Evolutionary conservation across 164 flowering plant genomes (phyloP), one percentile per base, ranked within the genome.

Genomic region (Magnolia changhungtana): DNA sequence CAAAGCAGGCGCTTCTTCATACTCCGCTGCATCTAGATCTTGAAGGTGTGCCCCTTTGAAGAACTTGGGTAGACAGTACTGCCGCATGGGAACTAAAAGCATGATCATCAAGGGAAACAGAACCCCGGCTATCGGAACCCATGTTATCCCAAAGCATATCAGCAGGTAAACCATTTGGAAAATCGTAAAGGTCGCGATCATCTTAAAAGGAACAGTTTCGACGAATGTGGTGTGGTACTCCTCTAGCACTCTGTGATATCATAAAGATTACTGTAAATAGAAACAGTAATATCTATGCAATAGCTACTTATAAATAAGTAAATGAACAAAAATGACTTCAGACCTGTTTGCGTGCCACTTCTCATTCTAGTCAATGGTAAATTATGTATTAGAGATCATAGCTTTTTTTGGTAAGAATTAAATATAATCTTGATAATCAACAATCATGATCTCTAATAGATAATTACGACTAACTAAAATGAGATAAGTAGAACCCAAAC

Each of bases 81-180:
- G 99, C 75, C 98, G 87, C 8, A 90, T 96, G 6, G 99, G 99
- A 82, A 96, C 97, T 78, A 96, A 79, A 72, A 96, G 90, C 99
- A 96, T 96, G 84, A 96, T 94, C 92, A 96, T 85, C 75, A 94
- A 72, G 72, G 99, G 99, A 82, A 96, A 96, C 80, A 96, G 82
- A 66, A 96, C 87, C 16, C 98, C 99, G 0, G 99, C 99, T n/a
- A 96, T 83, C 16, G 98, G 99, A 76, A 96, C 78, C 99, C 98
- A 94, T 66, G 99, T 96, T 11, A 94, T 86, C 24, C 99, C 99
- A 69, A 96, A 96, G 74, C 98, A 94, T 19, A 85, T 77, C 0
- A 91, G 86, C 87, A 96, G 82, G 76, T 96, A 96, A 14, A 73
- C 14, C 23, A 95, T 89, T 73, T 96, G 98, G 82, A 96, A 96